Evolutionary conservation across 371 early-diverging fungal species (phyloP).

Genomic region (Actinomortierella ambigua): DNA sequence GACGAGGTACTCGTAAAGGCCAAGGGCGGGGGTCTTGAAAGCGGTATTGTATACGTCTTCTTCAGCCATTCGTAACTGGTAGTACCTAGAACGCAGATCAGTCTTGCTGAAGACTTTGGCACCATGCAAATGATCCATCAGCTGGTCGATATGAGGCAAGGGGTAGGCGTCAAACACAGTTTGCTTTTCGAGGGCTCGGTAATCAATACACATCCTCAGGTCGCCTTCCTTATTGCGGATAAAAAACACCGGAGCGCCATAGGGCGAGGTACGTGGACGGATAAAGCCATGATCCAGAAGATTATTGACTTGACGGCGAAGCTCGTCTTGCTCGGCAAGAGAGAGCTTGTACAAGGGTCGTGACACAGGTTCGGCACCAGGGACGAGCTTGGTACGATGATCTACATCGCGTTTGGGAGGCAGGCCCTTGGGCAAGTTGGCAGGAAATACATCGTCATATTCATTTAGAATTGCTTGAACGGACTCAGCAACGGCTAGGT

Average conservation of each 20-base stretch:
- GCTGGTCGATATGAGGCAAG: conserved; percentile 44
- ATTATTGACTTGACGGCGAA: conserved; percentile 41
- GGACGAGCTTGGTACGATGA: conserved; percentile 31
- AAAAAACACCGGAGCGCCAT: conserved; percentile 12
- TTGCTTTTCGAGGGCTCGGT: conserved; percentile 51
- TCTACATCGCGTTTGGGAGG: conserved; percentile 14
- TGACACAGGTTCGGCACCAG: conserved; percentile 20
- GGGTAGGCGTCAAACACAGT: conserved; percentile 52
- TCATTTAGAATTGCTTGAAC: too few species aligned
- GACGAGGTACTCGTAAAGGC: conserved; percentile 50
- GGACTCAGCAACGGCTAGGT: too few species aligned
- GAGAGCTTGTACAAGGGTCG: conserved; percentile 35
- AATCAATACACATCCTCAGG: conserved; percentile 50
- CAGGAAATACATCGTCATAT: conserved; percentile 14
- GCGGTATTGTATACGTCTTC: conserved; percentile 23
- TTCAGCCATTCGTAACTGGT: conserved; percentile 44
- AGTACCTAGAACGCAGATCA: conserved; percentile 49
- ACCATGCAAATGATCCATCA: conserved; percentile 28
- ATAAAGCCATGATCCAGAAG: conserved; percentile 29
- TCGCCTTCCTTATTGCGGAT: background rate
- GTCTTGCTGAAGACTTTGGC: conserved; percentile 44
- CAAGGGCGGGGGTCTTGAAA: conserved; percentile 32
- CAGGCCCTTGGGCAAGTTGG: conserved; percentile 3
- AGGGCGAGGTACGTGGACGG: conserved; percentile 40
- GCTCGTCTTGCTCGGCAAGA: conserved; percentile 36